Evolutionary conservation across 345 rosid genomes (phyloP), one percentile per base, ranked within the genome.

Genomic region (Lagerstroemia speciosa): DNA sequence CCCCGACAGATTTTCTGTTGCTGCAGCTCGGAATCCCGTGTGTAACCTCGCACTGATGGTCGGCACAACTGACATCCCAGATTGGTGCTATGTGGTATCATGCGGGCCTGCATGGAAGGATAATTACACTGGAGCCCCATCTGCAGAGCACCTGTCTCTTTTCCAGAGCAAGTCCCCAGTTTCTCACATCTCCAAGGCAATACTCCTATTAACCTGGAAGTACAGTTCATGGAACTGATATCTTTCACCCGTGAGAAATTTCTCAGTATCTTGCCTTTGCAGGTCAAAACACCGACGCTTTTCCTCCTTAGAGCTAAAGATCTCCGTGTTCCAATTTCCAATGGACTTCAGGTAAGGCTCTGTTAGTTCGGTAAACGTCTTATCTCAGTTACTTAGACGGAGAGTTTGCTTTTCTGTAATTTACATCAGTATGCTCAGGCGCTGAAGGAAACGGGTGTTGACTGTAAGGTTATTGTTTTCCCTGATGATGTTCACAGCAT

Each of bases 281-380:
- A 94, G 99, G 97, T 88, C 71, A 94, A 94, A 82, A 80, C 99
- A 61, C 99, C 99, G 3, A 84, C 89, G 50, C 70, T 91, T 55
- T 82, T 94, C 76, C 90, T 94, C 64, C 68, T 91, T 62, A 95
- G 99, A 68, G 84, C 89, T 69, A 75, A 83, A 66, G 99, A 94
- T 85, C 96, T 88, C 12, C 98, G 96, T 32, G 97, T 94, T 73
- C 97, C 98, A 2, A 74, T 79, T 55, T 83, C 96, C 60, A 86
- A 85, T 67, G 98, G 96, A 72, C 68, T 91, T 71, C 99, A 89
- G 77, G 98, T 89, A 81, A 83, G 85, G 69, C 68, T 65, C 1
- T 8, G 3, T 17, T 57, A 4, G 8, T 1, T 58, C 1, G 1
- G 29, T 30, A 53, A 53, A 53, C 24, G 29, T 58, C 33, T 30